phyloP scores from a whole-genome alignment of 148 eudicot species.

The Chenopodium berlandieri region DNA sequence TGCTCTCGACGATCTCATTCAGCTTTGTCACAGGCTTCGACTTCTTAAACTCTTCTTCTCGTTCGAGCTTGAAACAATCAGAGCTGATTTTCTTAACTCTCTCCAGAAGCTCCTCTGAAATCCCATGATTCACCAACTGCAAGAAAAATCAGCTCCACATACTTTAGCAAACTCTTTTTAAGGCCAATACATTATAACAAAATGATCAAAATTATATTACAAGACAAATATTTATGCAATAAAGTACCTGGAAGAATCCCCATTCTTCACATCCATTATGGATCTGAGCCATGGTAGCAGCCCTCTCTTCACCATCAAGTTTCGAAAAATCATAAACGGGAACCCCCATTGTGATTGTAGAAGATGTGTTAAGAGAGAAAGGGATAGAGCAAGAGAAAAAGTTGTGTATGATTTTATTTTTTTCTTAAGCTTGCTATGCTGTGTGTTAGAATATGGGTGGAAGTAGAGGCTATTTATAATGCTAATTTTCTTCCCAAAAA shows the following conservation, averaged over 20 bases:
- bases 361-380: neutral
- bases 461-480: conserved; percentile 33
- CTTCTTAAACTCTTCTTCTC: conserved; percentile 64
- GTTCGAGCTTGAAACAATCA: conserved; percentile 59
- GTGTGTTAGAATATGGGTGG: conserved; percentile 11
- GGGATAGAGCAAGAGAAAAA: neutral
- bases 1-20: conserved; percentile 55
- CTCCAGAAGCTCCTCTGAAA: conserved; percentile 74
- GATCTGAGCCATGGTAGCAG: conserved; percentile 62
- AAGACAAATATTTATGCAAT: neutral
- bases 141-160: neutral
- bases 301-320: conserved; percentile 77
- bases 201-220: neutral
- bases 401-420: neutral
- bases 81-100: conserved; percentile 71
- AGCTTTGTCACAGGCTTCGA: conserved; percentile 53
- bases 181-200: neutral
- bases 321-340: conserved; percentile 94
- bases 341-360: conserved; percentile 57
- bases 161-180: neutral
- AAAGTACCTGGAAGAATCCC: conserved; percentile 91
- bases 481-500: conserved; percentile 24
- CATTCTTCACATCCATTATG: conserved; percentile 78
- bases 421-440: neutral
- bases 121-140: conserved; percentile 90